phyloP scores from a whole-genome alignment of 139 green algal species.

The Asterochloris sp. region DNA sequence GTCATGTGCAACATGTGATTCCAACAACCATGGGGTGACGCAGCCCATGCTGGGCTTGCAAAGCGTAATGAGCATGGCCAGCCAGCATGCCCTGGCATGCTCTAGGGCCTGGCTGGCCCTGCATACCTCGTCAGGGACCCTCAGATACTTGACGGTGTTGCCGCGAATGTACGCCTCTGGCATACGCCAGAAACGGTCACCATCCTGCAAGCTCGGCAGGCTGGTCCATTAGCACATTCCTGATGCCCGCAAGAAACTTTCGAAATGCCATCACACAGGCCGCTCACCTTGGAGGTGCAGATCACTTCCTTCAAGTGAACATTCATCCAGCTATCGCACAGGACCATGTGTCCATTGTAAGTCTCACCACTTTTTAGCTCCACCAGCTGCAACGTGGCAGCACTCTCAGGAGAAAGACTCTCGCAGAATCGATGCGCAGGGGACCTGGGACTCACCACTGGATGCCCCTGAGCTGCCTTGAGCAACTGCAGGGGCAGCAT shows the following conservation, averaged over 20 bases:
- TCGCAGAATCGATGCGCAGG: not conserved
- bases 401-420: not conserved
- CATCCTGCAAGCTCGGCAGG: slow-evolving; percentile 61
- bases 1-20: too few relatives aligned
- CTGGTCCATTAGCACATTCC: not conserved
- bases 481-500: slow-evolving; percentile 90
- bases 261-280: too few relatives aligned
- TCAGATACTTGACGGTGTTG: slow-evolving; percentile 99
- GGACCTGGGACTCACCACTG: slow-evolving; percentile 64
- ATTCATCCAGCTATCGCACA: slow-evolving; percentile 99
- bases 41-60: too few relatives aligned
- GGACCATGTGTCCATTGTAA: slow-evolving; percentile 96
- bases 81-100: not conserved
- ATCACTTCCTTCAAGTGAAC: slow-evolving; percentile 96
- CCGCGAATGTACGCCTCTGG: slow-evolving; percentile 91
- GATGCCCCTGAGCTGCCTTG: slow-evolving; percentile 78
- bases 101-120: not conserved
- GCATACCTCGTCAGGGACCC: slow-evolving; percentile 91
- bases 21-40: too few relatives aligned
- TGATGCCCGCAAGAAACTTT: not conserved
- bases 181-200: slow-evolving; percentile 95
- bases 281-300: slow-evolving; percentile 87
- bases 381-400: slow-evolving; percentile 71
- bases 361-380: slow-evolving; percentile 99
- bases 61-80: not conserved